Percentiles rank a stretch among this genome's conserved stretches.
Evolutionary conservation across 1,284 basidiomycete genomes (phyloP).

Genomic region (Gymnopus androsaceus): DNA sequence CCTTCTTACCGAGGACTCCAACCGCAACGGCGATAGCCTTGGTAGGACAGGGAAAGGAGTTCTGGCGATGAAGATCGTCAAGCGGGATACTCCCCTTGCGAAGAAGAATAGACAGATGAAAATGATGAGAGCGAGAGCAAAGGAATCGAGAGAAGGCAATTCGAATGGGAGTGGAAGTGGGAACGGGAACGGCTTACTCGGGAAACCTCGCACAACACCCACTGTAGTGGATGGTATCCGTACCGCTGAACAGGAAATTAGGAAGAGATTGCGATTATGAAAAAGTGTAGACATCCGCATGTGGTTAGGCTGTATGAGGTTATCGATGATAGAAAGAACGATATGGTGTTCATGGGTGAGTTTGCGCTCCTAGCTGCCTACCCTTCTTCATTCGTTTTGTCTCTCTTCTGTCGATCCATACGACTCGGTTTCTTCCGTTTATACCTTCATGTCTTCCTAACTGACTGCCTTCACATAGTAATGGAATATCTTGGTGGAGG

Average conservation of each 20-base stretch:
- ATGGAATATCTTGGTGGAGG: conserved; percentile 97
- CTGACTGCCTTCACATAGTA: conserved; percentile 47
- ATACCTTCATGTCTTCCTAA: not conserved
- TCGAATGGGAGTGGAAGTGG: not conserved
- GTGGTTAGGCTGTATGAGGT: conserved; percentile 93
- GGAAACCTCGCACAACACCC: not conserved
- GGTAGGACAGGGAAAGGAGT: not conserved
- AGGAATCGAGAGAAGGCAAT: not conserved
- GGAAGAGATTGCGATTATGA: conserved; percentile 98
- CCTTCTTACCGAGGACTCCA: too few relatives aligned
- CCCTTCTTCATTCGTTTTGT: not conserved
- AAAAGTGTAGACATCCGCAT: conserved; percentile 90
- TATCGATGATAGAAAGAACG: conserved; percentile 89
- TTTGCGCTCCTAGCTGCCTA: conserved; percentile 20
- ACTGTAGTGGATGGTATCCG: conserved; percentile 58
- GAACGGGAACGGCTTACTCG: not conserved
- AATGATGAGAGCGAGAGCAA: conserved; percentile 46
- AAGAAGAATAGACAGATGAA: conserved; percentile 47
- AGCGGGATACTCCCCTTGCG: conserved; percentile 28
- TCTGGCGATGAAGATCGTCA: conserved; percentile 85
- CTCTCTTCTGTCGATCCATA: not conserved
- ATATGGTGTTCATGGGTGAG: conserved; percentile 93
- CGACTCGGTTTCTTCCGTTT: conserved; percentile 8
- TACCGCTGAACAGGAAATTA: conserved; percentile 80
- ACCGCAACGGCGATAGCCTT: conserved; percentile 14